Evolutionary conservation across 129 eudicot genomes (phyloP), one percentile per base, ranked within the genome.

Genomic region (Lonicera japonica): DNA sequence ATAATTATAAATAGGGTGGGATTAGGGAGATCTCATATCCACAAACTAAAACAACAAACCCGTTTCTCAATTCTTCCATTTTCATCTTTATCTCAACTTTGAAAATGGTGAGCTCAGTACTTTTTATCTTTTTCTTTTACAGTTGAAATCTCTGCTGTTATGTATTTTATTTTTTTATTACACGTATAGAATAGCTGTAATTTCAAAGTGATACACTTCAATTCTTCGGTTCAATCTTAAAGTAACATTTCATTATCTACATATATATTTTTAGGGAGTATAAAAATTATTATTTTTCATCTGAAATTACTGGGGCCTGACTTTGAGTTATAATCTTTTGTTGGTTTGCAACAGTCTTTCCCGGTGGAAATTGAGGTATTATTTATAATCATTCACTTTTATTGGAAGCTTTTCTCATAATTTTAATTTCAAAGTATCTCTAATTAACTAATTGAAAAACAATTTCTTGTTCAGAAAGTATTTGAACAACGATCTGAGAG

Each of bases 401-500:
- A 21, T 21, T 58, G 36, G 4, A 29, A 6, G 36, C 6, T 29
- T 43, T 10, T 43, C 8, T 43, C 50, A 43, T 2, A 1, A 14
- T 43, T 4, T 8, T 43, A 43, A 1, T 14, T 14, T 43, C 8
- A 43, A 43, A 43, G n/a, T n/a, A 38, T 43, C 50, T 43, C 50
- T 8, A 1, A 10, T 43, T 3, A 43, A 43, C 16, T 43, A 14
- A 43, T 11, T 43, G 50, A 10, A 43, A n/a, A 43, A 4, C 16
- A 43, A 43, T 43, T 66, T 50, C 1, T 39, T 73, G 69, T 39
- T 78, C 80, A 79, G 85, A 75, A 81, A 64, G 70, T 79, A 63
- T 70, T 79, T 58, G 80, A 84, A 10, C 79, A 83, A 63, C 66
- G 85, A 74, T 83, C 89, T 51, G 85, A 79, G 25, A 69, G 89